Conservation (phyloP, 768 basidiomycete species). For the Imleria badia region DNA sequence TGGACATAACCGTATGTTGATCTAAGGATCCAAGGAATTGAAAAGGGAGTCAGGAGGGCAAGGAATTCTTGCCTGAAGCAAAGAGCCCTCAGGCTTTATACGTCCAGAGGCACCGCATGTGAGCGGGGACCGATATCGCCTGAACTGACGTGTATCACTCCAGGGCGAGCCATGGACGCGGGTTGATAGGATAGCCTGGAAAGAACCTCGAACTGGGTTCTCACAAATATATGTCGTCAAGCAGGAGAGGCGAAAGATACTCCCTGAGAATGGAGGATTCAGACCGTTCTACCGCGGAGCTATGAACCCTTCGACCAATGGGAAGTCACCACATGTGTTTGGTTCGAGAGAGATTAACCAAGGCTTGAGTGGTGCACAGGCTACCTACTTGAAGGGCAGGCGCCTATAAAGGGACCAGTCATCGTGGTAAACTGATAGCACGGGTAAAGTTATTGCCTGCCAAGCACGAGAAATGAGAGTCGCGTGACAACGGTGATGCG, state of each 20-base stretch:
- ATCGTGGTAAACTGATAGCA: neutral
- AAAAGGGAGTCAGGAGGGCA: neutral
- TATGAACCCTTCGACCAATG: neutral
- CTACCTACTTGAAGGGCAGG: neutral
- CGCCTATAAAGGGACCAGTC: neutral
- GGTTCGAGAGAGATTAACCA: neutral
- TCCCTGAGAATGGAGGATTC: neutral
- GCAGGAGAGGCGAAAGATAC: neutral
- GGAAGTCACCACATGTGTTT: neutral
- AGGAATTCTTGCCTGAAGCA: neutral
- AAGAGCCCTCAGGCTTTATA: slow-evolving; percentile 25
- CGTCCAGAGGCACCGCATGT: neutral
- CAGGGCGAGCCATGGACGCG: neutral
- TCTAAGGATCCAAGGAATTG: neutral
- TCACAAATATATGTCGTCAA: neutral
- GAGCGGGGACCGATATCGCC: neutral
- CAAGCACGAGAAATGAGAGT: neutral
- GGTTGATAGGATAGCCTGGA: neutral
- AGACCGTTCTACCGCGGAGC: neutral
- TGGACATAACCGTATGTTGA: slow-evolving; percentile 35
- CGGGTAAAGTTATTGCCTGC: neutral
- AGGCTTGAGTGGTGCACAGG: neutral
- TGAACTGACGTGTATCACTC: neutral
- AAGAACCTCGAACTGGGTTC: neutral
- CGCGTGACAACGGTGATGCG: neutral